Conservation (phyloP, 1,139 yeast species). For the Chernovozyma aurita region DNA sequence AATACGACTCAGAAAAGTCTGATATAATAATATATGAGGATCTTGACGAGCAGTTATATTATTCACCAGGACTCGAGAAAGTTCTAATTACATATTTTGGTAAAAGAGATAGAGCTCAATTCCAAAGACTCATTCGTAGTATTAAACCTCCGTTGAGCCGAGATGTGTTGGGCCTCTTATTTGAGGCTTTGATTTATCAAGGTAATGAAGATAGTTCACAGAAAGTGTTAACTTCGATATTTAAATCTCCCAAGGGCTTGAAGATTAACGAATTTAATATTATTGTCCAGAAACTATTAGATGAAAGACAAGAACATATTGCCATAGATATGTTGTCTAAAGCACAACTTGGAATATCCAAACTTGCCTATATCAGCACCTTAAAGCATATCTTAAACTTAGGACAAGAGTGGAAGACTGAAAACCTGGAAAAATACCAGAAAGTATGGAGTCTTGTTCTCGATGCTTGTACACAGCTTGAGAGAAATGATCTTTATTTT, state of each 20-base stretch:
- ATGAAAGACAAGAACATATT: conserved; percentile 19
- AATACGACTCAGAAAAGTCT: not conserved
- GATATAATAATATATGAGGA: not conserved
- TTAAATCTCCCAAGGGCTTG: conserved; percentile 24
- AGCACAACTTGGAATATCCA: conserved; percentile 20
- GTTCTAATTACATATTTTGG: conserved; percentile 1
- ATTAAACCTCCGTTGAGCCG: conserved; percentile 24
- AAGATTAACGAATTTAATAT: conserved; percentile 22
- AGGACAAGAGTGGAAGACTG: not conserved
- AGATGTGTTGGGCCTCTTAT: conserved; percentile 30
- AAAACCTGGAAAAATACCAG: not conserved
- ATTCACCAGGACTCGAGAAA: conserved; percentile 1
- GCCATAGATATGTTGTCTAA: conserved; percentile 19
- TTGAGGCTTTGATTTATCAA: conserved; percentile 24
- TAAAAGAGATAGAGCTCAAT: not conserved
- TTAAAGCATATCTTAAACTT: conserved; percentile 13
- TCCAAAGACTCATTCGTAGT: not conserved
- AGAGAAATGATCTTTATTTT: not conserved
- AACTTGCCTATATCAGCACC: conserved; percentile 22
- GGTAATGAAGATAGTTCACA: conserved; percentile 28
- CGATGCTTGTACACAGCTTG: conserved; percentile 1
- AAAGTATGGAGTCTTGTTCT: not conserved
- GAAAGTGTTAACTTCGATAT: conserved; percentile 25
- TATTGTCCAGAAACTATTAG: conserved; percentile 24
- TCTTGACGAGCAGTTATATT: not conserved